Conservation (phyloP, 2,329 filamentous ascomycete genomes). For the Penicillium glabrum region DNA sequence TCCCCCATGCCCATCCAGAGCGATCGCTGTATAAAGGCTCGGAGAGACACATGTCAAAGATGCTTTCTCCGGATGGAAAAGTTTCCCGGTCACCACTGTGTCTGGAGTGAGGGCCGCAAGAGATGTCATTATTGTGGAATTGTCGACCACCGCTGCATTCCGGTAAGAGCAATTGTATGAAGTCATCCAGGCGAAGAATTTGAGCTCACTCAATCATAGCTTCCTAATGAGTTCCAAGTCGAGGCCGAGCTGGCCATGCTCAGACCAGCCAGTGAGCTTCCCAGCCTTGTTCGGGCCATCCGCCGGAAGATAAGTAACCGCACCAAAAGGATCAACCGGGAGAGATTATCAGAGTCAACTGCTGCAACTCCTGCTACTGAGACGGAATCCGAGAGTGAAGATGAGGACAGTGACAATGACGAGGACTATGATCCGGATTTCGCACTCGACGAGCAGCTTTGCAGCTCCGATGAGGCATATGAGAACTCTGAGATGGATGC, state of each 20-base stretch:
- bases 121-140: not conserved
- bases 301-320: not conserved
- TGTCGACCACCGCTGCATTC: not conserved
- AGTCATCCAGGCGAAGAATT: not conserved
- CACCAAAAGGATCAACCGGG: not conserved
- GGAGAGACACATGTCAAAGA: not conserved
- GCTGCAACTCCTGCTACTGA: not conserved
- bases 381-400: not conserved
- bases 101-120: not conserved
- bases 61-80: conserved; percentile 6
- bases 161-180: not conserved
- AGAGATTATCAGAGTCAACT: not conserved
- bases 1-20: not conserved
- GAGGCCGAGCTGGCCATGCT: not conserved
- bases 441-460: not conserved
- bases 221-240: not conserved
- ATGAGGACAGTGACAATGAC: not conserved
- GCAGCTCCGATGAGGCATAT: not conserved
- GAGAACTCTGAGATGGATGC: not conserved
- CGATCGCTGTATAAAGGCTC: not conserved
- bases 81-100: not conserved
- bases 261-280: not conserved
- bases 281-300: not conserved
- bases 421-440: not conserved
- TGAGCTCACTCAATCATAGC: not conserved